Conservation (phyloP, 148 eudicot genomes). For the Fagopyrum esculentum region DNA sequence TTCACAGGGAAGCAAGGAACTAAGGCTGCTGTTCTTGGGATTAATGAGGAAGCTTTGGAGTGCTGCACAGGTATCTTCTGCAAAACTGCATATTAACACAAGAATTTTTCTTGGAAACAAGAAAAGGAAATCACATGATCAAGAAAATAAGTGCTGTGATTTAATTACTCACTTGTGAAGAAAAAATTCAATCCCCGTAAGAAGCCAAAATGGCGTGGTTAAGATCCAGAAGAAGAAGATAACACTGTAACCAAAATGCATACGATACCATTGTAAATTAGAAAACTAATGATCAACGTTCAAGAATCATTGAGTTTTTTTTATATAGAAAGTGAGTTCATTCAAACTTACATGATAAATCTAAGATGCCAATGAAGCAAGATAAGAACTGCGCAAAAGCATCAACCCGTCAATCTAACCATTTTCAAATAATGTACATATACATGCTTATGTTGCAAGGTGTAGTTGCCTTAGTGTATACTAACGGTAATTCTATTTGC, state of each 20-base stretch:
- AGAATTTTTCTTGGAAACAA: constrained; percentile 17
- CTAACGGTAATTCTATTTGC: constrained; percentile 2
- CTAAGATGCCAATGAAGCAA: constrained; percentile 63
- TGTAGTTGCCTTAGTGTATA: neutral
- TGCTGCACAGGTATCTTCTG: constrained; percentile 40
- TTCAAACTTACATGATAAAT: constrained; percentile 47
- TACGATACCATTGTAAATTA: neutral
- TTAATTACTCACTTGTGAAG: constrained; percentile 30
- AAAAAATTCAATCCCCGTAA: constrained; percentile 45
- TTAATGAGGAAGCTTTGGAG: constrained; percentile 31
- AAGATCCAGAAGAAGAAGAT: constrained; percentile 38
- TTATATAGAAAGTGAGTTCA: neutral
- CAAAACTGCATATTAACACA: constrained; percentile 49
- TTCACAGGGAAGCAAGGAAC: constrained; percentile 27
- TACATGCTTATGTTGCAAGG: neutral
- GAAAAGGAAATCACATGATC: neutral
- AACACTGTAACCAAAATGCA: constrained; percentile 19
- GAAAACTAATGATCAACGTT: neutral
- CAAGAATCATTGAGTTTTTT: neutral
- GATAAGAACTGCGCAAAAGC: constrained; percentile 50
- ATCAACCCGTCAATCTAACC: constrained; percentile 33
- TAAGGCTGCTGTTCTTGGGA: constrained; percentile 27
- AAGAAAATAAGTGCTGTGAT: neutral
- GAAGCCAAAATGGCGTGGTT: constrained; percentile 35
- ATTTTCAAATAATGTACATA: constrained; percentile 1